These are phyloP conservation scores for Colletotrichum agaves DNA, from an alignment of 2,329 filamentous ascomycete species.

Conservation along the genomic window DNA sequence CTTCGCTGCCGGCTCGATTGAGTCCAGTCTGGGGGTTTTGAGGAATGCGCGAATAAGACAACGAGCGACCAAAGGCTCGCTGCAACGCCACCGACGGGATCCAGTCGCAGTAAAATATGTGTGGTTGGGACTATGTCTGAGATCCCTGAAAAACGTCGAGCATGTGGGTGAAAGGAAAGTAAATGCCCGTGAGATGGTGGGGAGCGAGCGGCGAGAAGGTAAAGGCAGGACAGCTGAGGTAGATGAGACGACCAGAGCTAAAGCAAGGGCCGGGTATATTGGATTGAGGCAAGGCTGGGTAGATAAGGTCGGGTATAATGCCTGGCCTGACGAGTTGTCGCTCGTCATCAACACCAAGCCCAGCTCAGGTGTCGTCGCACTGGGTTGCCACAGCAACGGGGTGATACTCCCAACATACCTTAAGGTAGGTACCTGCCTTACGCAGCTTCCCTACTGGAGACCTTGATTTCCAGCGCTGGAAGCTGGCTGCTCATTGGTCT, in stretches of 20 bases:
- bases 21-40: neutral
- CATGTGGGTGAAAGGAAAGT: constrained; percentile 22
- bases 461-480: neutral
- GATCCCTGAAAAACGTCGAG: neutral
- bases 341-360: constrained; percentile 1
- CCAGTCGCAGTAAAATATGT: neutral
- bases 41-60: constrained; percentile 16
- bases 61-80: neutral
- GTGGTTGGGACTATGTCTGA: neutral
- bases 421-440: no score
- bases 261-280: neutral
- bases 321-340: neutral
- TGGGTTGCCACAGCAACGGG: constrained; percentile 2
- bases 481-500: neutral
- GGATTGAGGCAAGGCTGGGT: neutral
- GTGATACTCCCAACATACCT: no score
- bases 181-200: constrained; percentile 8
- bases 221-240: neutral
- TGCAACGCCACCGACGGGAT: constrained; percentile 21
- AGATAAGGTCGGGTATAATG: neutral
- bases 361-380: neutral
- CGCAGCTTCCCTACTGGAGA: neutral
- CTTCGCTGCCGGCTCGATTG: no score
- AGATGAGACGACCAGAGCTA: neutral
- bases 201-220: constrained; percentile 2